phyloP scores from a whole-genome alignment of 176 grass and related monocot species.

The Carex pumila region DNA sequence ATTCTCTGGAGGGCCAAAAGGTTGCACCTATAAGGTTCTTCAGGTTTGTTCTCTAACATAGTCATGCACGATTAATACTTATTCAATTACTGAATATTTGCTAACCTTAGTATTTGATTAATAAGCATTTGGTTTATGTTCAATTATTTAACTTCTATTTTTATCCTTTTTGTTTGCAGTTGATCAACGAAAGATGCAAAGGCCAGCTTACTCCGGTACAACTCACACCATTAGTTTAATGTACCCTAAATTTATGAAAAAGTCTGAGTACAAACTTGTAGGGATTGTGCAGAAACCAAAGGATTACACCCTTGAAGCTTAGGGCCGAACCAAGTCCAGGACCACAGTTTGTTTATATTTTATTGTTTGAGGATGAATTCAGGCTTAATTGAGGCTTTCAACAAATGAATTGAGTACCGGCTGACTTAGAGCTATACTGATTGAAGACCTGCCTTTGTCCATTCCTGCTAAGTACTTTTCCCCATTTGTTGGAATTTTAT shows the following conservation, averaged over 20 bases:
- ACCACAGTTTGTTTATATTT: too few relatives aligned
- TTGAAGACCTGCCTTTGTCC: not conserved
- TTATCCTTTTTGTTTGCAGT: conserved; percentile 34
- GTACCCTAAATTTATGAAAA: not conserved
- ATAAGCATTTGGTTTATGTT: not conserved
- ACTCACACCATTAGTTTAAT: not conserved
- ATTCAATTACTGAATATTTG: not conserved
- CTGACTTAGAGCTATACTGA: not conserved
- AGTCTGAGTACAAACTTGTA: not conserved
- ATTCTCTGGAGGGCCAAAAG: conserved; percentile 89
- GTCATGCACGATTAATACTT: conserved; percentile 3
- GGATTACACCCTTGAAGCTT: not conserved
- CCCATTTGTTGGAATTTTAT: not conserved
- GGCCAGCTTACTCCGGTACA: conserved; percentile 60
- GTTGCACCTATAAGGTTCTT: conserved; percentile 93
- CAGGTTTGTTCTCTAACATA: conserved; percentile 40
- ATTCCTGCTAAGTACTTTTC: not conserved
- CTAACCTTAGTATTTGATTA: not conserved
- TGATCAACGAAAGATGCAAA: conserved; percentile 58
- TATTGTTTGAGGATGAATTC: not conserved
- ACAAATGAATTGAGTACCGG: not conserved
- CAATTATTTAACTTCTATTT: not conserved
- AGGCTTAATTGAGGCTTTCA: not conserved
- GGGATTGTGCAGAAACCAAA: not conserved
- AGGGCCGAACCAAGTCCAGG: not conserved